phyloP scores from a whole-genome alignment of 2,329 filamentous ascomycete genomes.

The Apiospora aurea region DNA sequence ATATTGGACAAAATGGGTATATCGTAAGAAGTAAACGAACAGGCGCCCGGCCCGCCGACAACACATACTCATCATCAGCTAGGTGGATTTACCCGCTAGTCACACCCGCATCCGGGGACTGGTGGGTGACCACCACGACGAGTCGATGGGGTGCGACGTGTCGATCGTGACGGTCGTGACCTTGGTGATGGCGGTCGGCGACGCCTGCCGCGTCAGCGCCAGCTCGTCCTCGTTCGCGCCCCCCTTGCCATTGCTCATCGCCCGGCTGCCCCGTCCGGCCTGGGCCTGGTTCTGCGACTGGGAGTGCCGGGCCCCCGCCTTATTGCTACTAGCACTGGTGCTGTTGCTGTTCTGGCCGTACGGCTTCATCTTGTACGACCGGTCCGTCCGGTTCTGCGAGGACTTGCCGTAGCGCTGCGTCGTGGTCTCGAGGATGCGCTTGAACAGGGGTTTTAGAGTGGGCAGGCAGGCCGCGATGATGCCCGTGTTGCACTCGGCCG shows the following conservation, averaged over 20 bases:
- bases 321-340: neutral
- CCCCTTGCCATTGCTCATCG: constrained; percentile 47
- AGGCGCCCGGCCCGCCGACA: no score
- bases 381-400: constrained; percentile 34
- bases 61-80: neutral
- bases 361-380: constrained; percentile 22
- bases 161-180: constrained; percentile 31
- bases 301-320: neutral
- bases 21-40: no score
- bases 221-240: constrained; percentile 28
- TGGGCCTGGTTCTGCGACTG: constrained; percentile 29
- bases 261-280: constrained; percentile 25
- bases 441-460: constrained; percentile 44
- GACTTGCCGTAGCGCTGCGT: constrained; percentile 39
- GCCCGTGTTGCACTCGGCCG: constrained; percentile 47
- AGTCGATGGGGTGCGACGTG: neutral
- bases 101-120: constrained; percentile 4
- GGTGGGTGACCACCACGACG: constrained; percentile 16
- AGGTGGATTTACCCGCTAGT: neutral
- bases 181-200: constrained; percentile 29
- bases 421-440: constrained; percentile 40
- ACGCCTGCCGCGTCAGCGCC: neutral
- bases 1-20: no score
- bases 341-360: constrained; percentile 10
- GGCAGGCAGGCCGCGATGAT: constrained; percentile 48